phyloP scores from a whole-genome alignment of 352 stramenopile species.

The Phytophthora europaea region DNA sequence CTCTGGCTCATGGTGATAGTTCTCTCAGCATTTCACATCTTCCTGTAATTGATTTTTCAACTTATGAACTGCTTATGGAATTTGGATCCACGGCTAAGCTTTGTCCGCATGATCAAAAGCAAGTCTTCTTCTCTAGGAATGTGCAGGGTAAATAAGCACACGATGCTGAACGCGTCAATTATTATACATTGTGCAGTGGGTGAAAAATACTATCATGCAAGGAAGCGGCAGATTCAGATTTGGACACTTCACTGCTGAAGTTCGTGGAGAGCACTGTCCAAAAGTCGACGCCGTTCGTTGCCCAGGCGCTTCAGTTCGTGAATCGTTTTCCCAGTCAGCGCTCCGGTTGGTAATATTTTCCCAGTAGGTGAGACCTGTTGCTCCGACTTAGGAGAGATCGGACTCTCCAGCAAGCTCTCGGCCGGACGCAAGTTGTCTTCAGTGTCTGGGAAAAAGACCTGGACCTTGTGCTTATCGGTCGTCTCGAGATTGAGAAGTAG shows the following conservation, averaged over 20 bases:
- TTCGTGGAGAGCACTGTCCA: slow-evolving; percentile 38
- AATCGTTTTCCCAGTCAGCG: slow-evolving; percentile 14
- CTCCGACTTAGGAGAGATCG: slow-evolving; percentile 4
- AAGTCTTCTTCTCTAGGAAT: too few relatives aligned
- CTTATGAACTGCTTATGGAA: too few relatives aligned
- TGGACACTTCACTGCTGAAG: slow-evolving; percentile 23
- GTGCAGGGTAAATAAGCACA: background rate
- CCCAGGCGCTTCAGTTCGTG: slow-evolving; percentile 34
- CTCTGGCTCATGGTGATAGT: slow-evolving; percentile 15
- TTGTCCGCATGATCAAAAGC: background rate
- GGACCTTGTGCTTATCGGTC: slow-evolving; percentile 6
- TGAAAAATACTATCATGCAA: slow-evolving; percentile 14
- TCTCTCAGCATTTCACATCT: background rate
- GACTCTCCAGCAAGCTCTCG: slow-evolving; percentile 8
- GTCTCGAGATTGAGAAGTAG: slow-evolving; percentile 27
- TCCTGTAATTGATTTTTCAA: background rate
- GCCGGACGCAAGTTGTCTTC: slow-evolving; percentile 22
- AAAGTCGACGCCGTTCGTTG: slow-evolving; percentile 28
- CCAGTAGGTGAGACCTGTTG: background rate
- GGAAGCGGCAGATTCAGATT: background rate
- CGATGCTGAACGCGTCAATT: slow-evolving; percentile 7
- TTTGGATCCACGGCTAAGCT: too few relatives aligned
- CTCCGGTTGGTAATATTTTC: slow-evolving; percentile 10
- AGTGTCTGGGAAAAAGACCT: slow-evolving; percentile 4
- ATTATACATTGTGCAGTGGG: slow-evolving; percentile 18